Conservation (phyloP, 768 basidiomycete species). For the Nidula microcarpa region DNA sequence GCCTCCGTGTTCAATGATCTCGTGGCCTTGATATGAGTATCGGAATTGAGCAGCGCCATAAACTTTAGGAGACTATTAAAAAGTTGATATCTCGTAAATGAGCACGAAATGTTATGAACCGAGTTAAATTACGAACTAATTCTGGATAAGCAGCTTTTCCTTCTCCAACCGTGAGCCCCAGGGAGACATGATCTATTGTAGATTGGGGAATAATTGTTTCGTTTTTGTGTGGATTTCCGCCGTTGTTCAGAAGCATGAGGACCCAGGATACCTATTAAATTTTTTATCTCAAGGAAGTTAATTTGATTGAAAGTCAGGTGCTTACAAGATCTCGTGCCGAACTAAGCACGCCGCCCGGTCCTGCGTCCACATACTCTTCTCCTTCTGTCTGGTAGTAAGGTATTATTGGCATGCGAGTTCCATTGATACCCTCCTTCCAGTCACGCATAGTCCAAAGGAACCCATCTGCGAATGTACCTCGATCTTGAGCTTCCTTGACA, state of each 20-base stretch:
- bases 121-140: slow-evolving; percentile 11
- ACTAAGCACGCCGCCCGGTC: slow-evolving; percentile 35
- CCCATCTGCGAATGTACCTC: slow-evolving; percentile 31
- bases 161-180: slow-evolving; percentile 27
- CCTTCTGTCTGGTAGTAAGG: slow-evolving; percentile 38
- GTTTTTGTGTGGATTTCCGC: slow-evolving; percentile 33
- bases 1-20: slow-evolving; percentile 41
- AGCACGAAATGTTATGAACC: slow-evolving; percentile 2
- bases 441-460: slow-evolving; percentile 31
- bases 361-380: slow-evolving; percentile 35
- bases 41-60: slow-evolving; percentile 37
- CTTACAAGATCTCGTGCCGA: slow-evolving; percentile 38
- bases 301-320: too few species aligned
- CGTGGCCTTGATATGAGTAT: slow-evolving; percentile 35
- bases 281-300: too few species aligned
- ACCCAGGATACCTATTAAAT: slow-evolving; percentile 26
- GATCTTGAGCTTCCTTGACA: slow-evolving; percentile 27
- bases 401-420: slow-evolving; percentile 27
- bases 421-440: slow-evolving; percentile 20
- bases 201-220: slow-evolving; percentile 29
- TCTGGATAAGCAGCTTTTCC: slow-evolving; percentile 33
- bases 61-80: slow-evolving; percentile 27
- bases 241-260: slow-evolving; percentile 35
- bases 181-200: slow-evolving; percentile 30
- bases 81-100: neutral